Conservation (phyloP, 1,139 yeast genomes). For the Candida glucosophila region DNA sequence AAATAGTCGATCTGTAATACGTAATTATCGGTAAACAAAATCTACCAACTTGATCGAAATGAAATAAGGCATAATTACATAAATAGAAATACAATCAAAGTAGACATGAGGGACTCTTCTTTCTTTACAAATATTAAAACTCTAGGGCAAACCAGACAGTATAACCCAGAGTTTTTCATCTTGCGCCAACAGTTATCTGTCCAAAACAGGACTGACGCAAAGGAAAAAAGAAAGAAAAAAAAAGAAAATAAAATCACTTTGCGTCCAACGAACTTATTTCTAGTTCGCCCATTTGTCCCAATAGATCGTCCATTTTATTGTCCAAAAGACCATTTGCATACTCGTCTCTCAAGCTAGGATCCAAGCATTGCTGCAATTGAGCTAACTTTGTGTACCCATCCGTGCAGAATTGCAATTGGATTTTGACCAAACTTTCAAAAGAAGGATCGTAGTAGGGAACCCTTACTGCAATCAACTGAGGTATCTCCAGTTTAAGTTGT, state of each 20-base stretch:
- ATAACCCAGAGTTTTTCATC: no score
- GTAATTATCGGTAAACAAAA: no score
- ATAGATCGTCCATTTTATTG: slow-evolving; percentile 71
- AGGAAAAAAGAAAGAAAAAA: neutral
- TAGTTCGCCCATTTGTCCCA: slow-evolving; percentile 76
- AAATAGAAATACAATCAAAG: no score
- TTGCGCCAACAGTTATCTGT: neutral
- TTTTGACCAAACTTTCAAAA: slow-evolving; percentile 90
- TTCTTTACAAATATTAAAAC: no score
- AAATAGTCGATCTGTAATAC: no score
- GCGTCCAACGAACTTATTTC: slow-evolving; percentile 55
- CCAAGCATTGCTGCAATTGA: slow-evolving; percentile 90
- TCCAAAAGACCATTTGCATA: slow-evolving; percentile 91
- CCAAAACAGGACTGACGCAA: neutral
- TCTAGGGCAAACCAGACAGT: no score
- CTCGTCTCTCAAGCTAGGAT: slow-evolving; percentile 82
- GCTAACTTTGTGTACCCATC: slow-evolving; percentile 94
- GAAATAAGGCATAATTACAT: no score
- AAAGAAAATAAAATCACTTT: slow-evolving; percentile 24
- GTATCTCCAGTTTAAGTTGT: slow-evolving; percentile 79
- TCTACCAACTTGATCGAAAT: no score
- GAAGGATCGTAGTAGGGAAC: slow-evolving; percentile 96
- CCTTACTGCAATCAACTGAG: slow-evolving; percentile 80
- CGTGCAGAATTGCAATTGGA: slow-evolving; percentile 89
- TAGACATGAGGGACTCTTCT: no score